phyloP scores from a whole-genome alignment of 2,329 filamentous ascomycete genomes.

The Achaetomium macrosporum region DNA sequence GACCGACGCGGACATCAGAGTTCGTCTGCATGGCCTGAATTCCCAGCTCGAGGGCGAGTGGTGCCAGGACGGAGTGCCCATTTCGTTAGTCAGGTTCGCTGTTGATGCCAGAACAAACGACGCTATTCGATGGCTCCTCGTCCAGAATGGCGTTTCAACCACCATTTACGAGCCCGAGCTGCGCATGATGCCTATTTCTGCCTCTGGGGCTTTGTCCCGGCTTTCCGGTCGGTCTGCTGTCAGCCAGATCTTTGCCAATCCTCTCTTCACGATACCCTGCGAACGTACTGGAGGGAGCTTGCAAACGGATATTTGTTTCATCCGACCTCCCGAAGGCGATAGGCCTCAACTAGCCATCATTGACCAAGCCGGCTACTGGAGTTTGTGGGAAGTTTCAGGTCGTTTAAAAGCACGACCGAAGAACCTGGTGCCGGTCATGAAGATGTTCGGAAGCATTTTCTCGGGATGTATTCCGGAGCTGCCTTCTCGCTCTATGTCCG shows the following conservation, averaged over 20 bases:
- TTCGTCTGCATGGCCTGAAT: conserved; percentile 43
- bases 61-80: conserved; percentile 46
- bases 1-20: conserved; percentile 39
- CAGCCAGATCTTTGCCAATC: conserved; percentile 46
- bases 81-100: conserved; percentile 47
- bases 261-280: conserved; percentile 47
- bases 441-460: conserved; percentile 39
- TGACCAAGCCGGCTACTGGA: conserved; percentile 62
- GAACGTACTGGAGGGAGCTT: conserved; percentile 47
- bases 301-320: conserved; percentile 61
- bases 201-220: not conserved
- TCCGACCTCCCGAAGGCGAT: conserved; percentile 45
- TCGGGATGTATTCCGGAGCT: conserved; percentile 16
- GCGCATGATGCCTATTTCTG: conserved; percentile 23
- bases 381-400: conserved; percentile 54
- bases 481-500: conserved; percentile 2
- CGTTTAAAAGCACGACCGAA: conserved; percentile 32
- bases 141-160: conserved; percentile 48
- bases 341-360: conserved; percentile 59
- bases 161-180: conserved; percentile 48
- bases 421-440: conserved; percentile 30
- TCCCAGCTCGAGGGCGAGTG: conserved; percentile 44
- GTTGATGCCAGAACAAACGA: conserved; percentile 33
- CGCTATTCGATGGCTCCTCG: conserved; percentile 45
- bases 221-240: conserved; percentile 16